Base-by-base conservation (phyloP, 208 protist species). In the Trypanosoma congolense region DNA sequence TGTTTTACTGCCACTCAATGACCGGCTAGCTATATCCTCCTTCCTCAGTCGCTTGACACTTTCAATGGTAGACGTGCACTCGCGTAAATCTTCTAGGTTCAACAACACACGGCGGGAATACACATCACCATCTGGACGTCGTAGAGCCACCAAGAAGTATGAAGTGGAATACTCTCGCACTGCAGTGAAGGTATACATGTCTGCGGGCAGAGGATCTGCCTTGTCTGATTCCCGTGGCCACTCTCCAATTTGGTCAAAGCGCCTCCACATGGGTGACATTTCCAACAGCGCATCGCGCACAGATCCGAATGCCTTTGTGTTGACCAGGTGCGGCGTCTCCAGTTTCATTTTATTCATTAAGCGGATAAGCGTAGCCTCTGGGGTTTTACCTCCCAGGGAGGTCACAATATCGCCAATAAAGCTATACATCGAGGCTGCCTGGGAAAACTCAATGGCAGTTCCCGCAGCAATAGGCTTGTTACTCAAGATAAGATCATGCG, bases 101-200 rank as follows among this genome's bases (percentile, higher is more conserved):
- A 88, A 12, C 8, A 58, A 26, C 6, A 59, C 43, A 16, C 75
- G 63, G 4, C 77, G 74, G 1, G 49, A 61, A 28, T 80, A 61
- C 8, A 83, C 68, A 14, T 18, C 50, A 18, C 80, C 84, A 43
- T 87, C 75, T 2, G 70, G 73, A 35, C 73, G 60, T 26, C 78
- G 74, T 18, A 92, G 49, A 16, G 69, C 45, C 3, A 88, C 70
- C 28, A 87, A 51, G 42, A 79, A 75, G 45, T 72, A 48, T 4
- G 21, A 25, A 10, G 52, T 70, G 24, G 16, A 21, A 2, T 36
- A 36, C 29, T 64, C 62, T 1, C 55, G 70, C 45, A 75, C 63
- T 19, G 70, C 49, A 29, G 49, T 62, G 30, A 75, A 43, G 12
- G 57, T 61, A 30, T 48, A 64, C 18, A 31, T 47, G 19, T 75